Evolutionary conservation across 106 monocot species (phyloP).

Genomic region (Dendrobium officinale): DNA sequence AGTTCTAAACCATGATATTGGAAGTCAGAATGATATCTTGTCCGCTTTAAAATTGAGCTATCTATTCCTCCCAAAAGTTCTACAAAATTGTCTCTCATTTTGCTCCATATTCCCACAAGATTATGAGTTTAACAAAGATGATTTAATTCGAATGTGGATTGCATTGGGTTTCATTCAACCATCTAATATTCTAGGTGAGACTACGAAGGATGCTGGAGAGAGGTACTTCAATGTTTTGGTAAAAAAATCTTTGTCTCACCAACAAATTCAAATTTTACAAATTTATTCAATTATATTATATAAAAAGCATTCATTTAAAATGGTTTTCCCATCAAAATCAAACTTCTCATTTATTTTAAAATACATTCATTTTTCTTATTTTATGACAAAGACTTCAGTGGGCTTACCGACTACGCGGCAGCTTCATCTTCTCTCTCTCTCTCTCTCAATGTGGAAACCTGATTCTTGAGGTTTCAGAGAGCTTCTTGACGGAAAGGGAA

Average conservation of each 20-base stretch:
- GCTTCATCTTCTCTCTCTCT: too few relatives aligned
- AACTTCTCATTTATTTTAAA: too few relatives aligned
- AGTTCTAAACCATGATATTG: background rate
- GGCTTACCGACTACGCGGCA: too few relatives aligned
- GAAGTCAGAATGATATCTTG: constrained; percentile 7
- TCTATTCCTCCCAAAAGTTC: constrained; percentile 10
- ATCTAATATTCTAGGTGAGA: background rate
- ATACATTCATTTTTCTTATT: too few relatives aligned
- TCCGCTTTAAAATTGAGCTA: constrained; percentile 26
- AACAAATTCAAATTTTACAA: too few relatives aligned
- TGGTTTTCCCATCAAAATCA: too few relatives aligned
- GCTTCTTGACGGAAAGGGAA: too few relatives aligned
- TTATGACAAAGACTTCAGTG: too few relatives aligned
- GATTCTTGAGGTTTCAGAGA: too few relatives aligned
- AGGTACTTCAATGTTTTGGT: constrained; percentile 18
- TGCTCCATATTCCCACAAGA: constrained; percentile 24
- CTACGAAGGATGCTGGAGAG: constrained; percentile 15
- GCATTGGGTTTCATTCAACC: constrained; percentile 18
- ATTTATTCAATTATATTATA: too few relatives aligned
- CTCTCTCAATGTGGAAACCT: too few relatives aligned
- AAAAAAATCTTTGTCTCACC: constrained; percentile 6
- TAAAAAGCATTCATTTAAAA: too few relatives aligned
- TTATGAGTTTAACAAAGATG: constrained; percentile 10
- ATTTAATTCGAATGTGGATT: constrained; percentile 18
- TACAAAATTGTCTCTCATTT: constrained; percentile 24